Evolutionary conservation across 2,329 filamentous ascomycete species (phyloP).

Genomic region (Thyridium curvatum): DNA sequence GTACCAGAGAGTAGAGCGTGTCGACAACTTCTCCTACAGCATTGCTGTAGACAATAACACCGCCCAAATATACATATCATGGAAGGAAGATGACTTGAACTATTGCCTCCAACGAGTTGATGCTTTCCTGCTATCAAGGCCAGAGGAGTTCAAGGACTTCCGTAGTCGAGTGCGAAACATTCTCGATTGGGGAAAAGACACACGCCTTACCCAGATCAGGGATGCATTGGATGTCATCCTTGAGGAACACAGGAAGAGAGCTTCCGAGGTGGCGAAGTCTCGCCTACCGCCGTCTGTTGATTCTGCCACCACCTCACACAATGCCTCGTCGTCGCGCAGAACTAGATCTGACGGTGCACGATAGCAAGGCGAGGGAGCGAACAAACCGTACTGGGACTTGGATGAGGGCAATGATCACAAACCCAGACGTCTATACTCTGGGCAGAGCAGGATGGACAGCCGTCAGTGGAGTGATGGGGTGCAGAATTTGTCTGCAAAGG

Average conservation of each 20-base stretch:
- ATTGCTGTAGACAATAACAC: slow-evolving; percentile 4
- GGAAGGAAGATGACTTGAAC: slow-evolving; percentile 5
- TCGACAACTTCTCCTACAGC: slow-evolving; percentile 1
- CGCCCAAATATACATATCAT: slow-evolving; percentile 3
- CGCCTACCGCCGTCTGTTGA: too few species aligned
- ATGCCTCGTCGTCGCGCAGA: too few species aligned
- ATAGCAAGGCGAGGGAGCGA: too few species aligned
- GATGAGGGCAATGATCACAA: too few species aligned
- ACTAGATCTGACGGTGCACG: too few species aligned
- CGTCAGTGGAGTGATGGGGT: too few species aligned
- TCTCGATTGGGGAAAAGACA: slow-evolving; percentile 6
- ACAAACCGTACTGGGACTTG: too few species aligned
- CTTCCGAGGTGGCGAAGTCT: too few species aligned
- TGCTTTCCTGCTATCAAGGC: slow-evolving; percentile 1
- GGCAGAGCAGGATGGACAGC: too few species aligned
- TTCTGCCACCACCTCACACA: too few species aligned
- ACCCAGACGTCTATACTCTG: too few species aligned
- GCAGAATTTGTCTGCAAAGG: too few species aligned
- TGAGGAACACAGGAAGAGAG: slow-evolving; percentile 10
- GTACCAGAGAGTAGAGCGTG: background rate
- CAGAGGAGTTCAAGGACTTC: slow-evolving; percentile 1
- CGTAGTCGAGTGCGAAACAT: slow-evolving; percentile 4
- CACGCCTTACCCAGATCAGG: slow-evolving; percentile 5
- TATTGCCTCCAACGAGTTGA: slow-evolving; percentile 2
- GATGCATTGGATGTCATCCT: slow-evolving; percentile 7